A percentile compares a stretch with the other conserved stretches of the same genome.
Conservation (phyloP, 192 early-diverging fungal species). For the Coemansia sp. region DNA sequence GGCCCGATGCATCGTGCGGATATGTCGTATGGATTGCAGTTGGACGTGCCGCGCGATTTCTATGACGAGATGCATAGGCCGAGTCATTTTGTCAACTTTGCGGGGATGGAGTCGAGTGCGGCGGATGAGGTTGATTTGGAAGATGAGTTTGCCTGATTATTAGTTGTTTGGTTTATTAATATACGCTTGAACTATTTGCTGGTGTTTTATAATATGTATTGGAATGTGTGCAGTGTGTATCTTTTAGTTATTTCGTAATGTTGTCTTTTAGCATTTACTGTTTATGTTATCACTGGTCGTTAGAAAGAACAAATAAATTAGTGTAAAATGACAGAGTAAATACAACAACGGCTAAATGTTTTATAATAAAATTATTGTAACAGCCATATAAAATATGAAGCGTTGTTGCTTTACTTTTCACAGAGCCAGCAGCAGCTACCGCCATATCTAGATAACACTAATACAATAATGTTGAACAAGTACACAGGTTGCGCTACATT, state of each 20-base stretch:
- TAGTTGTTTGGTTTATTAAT: neutral
- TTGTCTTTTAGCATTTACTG: neutral
- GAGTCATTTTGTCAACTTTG: constrained; percentile 94
- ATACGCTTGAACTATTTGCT: too few relatives aligned
- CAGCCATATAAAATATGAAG: constrained; percentile 9
- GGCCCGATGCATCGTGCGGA: constrained; percentile 87
- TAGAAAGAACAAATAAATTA: neutral
- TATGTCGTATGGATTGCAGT: constrained; percentile 87
- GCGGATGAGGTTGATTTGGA: constrained; percentile 44
- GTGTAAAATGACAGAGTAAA: neutral
- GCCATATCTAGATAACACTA: constrained; percentile 14
- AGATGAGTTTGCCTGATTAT: constrained; percentile 50
- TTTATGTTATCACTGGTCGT: too few relatives aligned
- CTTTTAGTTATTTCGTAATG: too few relatives aligned
- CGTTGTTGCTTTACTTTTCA: constrained; percentile 41
- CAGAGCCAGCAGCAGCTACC: constrained; percentile 33
- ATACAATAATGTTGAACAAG: neutral
- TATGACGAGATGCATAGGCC: constrained; percentile 96
- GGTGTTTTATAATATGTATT: too few relatives aligned
- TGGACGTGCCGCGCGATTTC: constrained; percentile 95
- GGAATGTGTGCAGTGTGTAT: neutral
- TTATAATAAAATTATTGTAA: too few relatives aligned
- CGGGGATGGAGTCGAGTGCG: constrained; percentile 58
- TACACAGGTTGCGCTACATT: neutral
- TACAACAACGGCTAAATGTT: too few relatives aligned